Evolutionary conservation across 345 rosid species (phyloP), one percentile per base, ranked within the genome.

Genomic region (Ceriops decandra): DNA sequence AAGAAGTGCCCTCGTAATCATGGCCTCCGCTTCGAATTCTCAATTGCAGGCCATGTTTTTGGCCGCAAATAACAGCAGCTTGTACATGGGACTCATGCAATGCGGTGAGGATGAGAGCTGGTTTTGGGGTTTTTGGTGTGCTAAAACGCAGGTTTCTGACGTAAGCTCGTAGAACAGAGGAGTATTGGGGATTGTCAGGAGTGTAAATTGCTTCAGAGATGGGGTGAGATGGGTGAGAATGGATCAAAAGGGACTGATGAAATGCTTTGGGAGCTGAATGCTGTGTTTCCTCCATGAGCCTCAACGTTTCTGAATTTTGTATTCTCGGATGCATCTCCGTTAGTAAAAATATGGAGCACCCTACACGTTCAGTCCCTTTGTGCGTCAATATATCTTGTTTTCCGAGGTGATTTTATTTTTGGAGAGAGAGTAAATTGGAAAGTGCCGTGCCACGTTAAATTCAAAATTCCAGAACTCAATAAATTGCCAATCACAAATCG

Each of bases 121-220:
- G 68, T 35, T 64, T 64, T 5, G 68, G 68, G 4, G 68, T 49
- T 30, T 35, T n/a, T 28, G 68, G 28, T 4, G 68, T 8, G 38
- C 19, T 64, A 10, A 64, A 64, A 21, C 68, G 27, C n/a, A 64
- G 68, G n/a, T 64, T 64, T 9, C 68, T 31, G 51, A 64, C 51
- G 22, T 64, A 64, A 28, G 57, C 57, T 30, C 30, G 68, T 22
- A 64, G 35, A 51, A 64, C 36, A 9, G 58, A 28, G 5, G 63
- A 20, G 70, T 58, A 77, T 4, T 76, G 64, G 5, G 76, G 35
- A 9, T 69, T 49, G 22, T 47, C 20, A 7, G 72, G 65, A 6
- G 72, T 69, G 81, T 68, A 77, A 16, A 77, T 64, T 28, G 61
- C 72, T 21, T 51, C 26, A 7, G 77, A 60, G 47, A 69, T 66